Evolutionary conservation across 108 stramenopile genomes (phyloP), one percentile per base, ranked within the genome.

Genomic region (Chaetoceros tenuissimus): DNA sequence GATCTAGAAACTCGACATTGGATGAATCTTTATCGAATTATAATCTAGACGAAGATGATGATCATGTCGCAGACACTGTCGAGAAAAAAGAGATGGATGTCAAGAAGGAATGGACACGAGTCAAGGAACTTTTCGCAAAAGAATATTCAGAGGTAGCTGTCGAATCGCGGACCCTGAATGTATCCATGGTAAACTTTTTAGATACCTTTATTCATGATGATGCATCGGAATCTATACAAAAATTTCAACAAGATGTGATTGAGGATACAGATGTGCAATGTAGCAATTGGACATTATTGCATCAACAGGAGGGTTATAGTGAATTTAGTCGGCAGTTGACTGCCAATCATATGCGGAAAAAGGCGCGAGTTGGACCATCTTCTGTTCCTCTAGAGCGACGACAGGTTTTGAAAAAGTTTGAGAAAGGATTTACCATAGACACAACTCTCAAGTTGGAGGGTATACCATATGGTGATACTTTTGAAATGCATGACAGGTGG

Each of bases 401-500:
- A 0, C 79, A 80, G 46, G 28, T 40, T 1, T 27, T 75, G 8
- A 48, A 60, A 23, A 57, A 64, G 27, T 80, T 68, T 63, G 57
- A 52, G n/a, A 54, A 62, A 20, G 79, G 71, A 20, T 50, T 72
- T 10, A 28, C 51, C 20, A 24, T 80, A 18, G 57, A 66, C 27
- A 72, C 66, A 40, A 48, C 23, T n/a, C 72, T 74, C 0, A 54
- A 54, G 10, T 62, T 80, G 0, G 46, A 65, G 44, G 71, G 74
- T 3, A 43, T 80, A 31, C 74, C 78, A 0, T 46, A 19, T 34
- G 71, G 69, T 0, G 83, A 85, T 58, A 62, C 63, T n/a, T 89
- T 89, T 63, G 69, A 66, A 24, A 73, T 89, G 0, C 72, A 80
- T 46, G 87, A 89, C 48, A 53, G 54, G 46, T 89, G 87, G 83